phyloP scores from a whole-genome alignment of 1,284 basidiomycete species.

The Inonotus hispidus region DNA sequence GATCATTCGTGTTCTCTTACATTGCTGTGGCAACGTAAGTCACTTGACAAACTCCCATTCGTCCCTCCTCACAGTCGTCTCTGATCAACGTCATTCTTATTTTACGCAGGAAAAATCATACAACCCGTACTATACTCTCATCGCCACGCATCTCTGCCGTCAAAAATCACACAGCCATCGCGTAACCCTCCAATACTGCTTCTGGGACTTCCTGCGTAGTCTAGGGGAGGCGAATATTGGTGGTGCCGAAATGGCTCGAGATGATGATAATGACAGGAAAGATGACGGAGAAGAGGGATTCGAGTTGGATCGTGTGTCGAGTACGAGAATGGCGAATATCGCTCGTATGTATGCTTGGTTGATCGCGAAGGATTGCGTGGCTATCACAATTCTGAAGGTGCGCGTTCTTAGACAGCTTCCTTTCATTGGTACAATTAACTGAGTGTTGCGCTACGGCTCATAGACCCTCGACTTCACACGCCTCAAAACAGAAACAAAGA shows the following conservation, averaged over 20 bases:
- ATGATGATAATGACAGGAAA: constrained; percentile 46
- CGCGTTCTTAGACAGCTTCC: constrained; percentile 9
- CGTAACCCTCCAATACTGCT: constrained; percentile 91
- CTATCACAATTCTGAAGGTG: constrained; percentile 82
- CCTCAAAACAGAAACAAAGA: constrained; percentile 55
- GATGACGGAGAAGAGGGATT: constrained; percentile 34
- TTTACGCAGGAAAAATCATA: constrained; percentile 74
- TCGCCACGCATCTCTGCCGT: constrained; percentile 67
- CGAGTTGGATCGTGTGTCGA: constrained; percentile 52
- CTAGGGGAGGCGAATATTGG: constrained; percentile 83
- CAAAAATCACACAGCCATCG: constrained; percentile 74
- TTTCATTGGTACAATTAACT: too few species aligned
- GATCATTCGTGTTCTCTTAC: constrained; percentile 86
- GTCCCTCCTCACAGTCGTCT: background rate
- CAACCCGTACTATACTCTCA: constrained; percentile 94
- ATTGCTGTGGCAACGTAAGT: constrained; percentile 88
- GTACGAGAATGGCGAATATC: constrained; percentile 54
- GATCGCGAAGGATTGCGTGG: constrained; percentile 68
- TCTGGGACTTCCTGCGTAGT: constrained; percentile 97
- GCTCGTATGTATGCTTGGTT: constrained; percentile 83
- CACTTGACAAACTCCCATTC: background rate
- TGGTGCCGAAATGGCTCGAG: constrained; percentile 73
- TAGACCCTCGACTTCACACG: constrained; percentile 83
- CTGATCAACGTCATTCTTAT: constrained; percentile 2
- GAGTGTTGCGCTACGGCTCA: background rate